These are phyloP conservation scores for Solanum hybrid DNA, from an alignment of 305 asterid species.

Conservation along the genomic window DNA sequence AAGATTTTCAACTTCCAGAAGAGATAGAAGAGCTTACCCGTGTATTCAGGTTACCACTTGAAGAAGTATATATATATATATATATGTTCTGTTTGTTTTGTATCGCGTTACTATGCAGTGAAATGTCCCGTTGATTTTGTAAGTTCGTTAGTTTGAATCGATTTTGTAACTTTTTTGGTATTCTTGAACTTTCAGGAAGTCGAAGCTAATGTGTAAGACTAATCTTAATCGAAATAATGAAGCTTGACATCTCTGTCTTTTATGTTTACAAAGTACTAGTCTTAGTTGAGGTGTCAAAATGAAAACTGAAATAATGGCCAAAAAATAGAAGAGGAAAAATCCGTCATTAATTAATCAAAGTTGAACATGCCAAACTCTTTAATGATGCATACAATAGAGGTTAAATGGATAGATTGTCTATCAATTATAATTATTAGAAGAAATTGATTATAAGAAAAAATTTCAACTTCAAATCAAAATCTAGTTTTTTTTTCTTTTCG, in stretches of 20 bases:
- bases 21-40: neutral
- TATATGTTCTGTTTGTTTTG: neutral
- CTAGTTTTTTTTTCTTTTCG: neutral
- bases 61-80: neutral
- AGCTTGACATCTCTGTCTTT: neutral
- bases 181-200: neutral
- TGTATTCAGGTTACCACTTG: neutral
- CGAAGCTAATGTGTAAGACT: neutral
- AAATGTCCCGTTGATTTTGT: neutral
- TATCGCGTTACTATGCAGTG: neutral
- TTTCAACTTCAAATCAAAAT: neutral
- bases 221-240: neutral
- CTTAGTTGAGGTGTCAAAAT: neutral
- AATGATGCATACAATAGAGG: neutral
- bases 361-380: no score
- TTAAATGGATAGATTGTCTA: neutral
- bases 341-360: no score
- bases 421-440: neutral
- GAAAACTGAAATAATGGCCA: neutral
- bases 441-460: neutral
- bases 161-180: neutral
- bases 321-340: neutral
- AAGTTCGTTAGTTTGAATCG: neutral
- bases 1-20: conserved; percentile 6
- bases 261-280: neutral